Percentiles rank a stretch among this genome's conserved stretches.
These are phyloP conservation scores for Daedalea quercina DNA, from an alignment of 768 basidiomycete species.

Conservation along the genomic window DNA sequence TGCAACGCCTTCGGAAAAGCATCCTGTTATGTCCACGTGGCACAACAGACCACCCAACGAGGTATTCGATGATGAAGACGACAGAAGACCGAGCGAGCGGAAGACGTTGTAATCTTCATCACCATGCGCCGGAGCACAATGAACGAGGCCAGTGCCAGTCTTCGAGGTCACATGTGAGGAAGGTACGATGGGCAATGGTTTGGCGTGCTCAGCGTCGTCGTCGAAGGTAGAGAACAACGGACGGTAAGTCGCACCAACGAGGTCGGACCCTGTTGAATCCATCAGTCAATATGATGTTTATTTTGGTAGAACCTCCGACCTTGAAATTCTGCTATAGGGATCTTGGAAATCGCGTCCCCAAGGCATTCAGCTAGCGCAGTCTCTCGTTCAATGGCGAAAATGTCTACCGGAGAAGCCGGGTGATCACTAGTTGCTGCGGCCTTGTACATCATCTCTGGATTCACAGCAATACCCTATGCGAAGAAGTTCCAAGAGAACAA, in stretches of 20 bases:
- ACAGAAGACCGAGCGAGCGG: constrained; percentile 46
- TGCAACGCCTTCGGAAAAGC: constrained; percentile 54
- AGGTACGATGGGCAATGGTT: constrained; percentile 41
- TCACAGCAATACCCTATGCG: constrained; percentile 79
- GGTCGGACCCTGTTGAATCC: constrained; percentile 31
- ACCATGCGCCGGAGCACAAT: constrained; percentile 93
- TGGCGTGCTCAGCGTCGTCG: background rate
- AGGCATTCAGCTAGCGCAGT: constrained; percentile 22
- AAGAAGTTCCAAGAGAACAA: background rate
- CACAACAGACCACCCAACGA: constrained; percentile 50
- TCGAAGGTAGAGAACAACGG: constrained; percentile 46
- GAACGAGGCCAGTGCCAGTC: constrained; percentile 94
- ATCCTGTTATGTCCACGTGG: constrained; percentile 76
- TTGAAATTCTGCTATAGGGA: constrained; percentile 28
- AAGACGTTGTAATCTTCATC: constrained; percentile 85
- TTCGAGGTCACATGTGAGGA: constrained; percentile 75
- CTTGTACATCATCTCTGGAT: constrained; percentile 55
- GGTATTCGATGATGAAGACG: constrained; percentile 11
- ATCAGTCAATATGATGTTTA: background rate
- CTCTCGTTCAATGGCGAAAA: constrained; percentile 49
- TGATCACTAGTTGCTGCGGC: constrained; percentile 12
- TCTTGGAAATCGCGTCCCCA: background rate
- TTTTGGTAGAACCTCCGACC: constrained; percentile 21
- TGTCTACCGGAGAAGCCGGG: constrained; percentile 22
- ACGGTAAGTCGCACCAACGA: constrained; percentile 55